Conservation (phyloP, 768 basidiomycete genomes). For the Rhizopogon vulgaris region DNA sequence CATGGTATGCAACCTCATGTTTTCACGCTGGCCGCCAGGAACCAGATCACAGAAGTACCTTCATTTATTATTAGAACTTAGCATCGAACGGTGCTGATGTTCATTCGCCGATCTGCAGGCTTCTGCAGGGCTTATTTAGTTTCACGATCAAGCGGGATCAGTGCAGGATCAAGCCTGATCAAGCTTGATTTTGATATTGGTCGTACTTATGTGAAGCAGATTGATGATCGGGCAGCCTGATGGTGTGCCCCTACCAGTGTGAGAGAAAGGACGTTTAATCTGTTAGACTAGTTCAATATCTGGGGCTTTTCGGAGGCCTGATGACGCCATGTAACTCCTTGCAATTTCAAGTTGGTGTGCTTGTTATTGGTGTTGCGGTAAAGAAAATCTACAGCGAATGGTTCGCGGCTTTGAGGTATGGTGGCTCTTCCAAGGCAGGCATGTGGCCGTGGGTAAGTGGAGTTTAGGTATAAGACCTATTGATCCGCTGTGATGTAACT, state of each 20-base stretch:
- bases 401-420: too few relatives aligned
- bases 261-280: neutral
- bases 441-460: too few relatives aligned
- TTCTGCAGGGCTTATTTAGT: neutral
- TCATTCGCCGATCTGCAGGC: neutral
- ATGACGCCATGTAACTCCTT: too few relatives aligned
- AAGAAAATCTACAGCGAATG: too few relatives aligned
- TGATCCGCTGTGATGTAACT: too few relatives aligned
- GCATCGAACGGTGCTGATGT: neutral
- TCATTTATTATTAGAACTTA: neutral
- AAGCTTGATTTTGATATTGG: too few relatives aligned
- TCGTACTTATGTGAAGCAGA: neutral
- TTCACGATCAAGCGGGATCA: neutral
- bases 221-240: slow-evolving; percentile 1
- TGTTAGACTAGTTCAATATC: neutral
- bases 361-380: too few relatives aligned
- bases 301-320: too few relatives aligned
- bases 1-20: neutral
- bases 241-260: neutral
- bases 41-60: neutral
- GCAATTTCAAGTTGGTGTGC: too few relatives aligned
- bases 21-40: neutral
- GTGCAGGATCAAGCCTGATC: too few relatives aligned
- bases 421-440: too few relatives aligned
- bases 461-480: too few relatives aligned